A percentile compares a stretch with the other conserved stretches of the same genome.
Conservation (phyloP, 2,329 filamentous ascomycete genomes). For the Neofusicoccum cordaticola region DNA sequence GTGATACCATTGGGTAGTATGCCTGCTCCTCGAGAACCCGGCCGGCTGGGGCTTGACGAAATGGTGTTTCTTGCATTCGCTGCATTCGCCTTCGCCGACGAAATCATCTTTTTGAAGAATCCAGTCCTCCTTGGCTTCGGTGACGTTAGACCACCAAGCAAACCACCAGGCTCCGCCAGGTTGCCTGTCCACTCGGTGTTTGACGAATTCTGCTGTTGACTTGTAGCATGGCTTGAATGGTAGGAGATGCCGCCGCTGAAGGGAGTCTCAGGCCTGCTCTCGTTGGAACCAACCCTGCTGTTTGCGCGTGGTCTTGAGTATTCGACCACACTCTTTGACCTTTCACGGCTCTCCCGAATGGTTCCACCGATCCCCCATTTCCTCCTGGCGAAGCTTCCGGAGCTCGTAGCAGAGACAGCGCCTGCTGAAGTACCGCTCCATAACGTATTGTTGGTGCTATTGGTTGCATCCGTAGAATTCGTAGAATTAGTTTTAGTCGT, state of each 20-base stretch:
- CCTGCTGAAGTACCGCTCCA: constrained; percentile 94
- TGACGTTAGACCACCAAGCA: constrained; percentile 72
- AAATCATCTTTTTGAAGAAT: constrained; percentile 93
- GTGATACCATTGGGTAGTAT: constrained; percentile 49
- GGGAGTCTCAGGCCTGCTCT: constrained; percentile 50
- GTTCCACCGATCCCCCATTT: constrained; percentile 48
- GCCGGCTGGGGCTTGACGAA: constrained; percentile 50
- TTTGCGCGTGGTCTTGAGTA: constrained; percentile 32
- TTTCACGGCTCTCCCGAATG: constrained; percentile 24
- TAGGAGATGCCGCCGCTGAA: constrained; percentile 75
- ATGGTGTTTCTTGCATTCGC: constrained; percentile 86
- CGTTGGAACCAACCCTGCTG: constrained; percentile 37
- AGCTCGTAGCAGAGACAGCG: constrained; percentile 90
- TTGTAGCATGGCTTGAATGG: constrained; percentile 78
- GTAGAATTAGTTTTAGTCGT: constrained; percentile 87
- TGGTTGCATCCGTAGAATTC: constrained; percentile 67
- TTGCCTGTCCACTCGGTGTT: constrained; percentile 55
- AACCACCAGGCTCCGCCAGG: constrained; percentile 62
- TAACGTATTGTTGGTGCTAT: constrained; percentile 68
- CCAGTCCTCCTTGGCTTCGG: constrained; percentile 79
- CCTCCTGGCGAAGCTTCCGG: constrained; percentile 83
- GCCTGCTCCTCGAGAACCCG: constrained; percentile 35
- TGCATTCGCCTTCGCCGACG: constrained; percentile 89
- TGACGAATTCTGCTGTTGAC: constrained; percentile 50
- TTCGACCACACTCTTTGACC: constrained; percentile 65